Base-by-base conservation (phyloP, 2,329 filamentous ascomycete genomes). In the Microsporum ferrugineum region DNA sequence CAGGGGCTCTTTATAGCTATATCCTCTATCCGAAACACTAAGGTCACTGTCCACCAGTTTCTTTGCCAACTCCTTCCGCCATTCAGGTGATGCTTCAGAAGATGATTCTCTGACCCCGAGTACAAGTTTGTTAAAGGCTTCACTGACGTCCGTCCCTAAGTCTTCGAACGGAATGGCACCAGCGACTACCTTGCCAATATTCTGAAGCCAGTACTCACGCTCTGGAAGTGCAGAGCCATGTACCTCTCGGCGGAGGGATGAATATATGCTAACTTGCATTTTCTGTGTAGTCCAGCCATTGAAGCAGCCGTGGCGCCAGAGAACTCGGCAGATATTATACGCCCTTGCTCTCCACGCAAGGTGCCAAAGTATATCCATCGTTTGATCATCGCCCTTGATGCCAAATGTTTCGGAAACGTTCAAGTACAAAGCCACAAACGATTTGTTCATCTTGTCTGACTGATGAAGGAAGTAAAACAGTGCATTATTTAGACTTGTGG, bases 261-360 rank as follows among this genome's bases (percentile, higher is more conserved):
- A 62, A 29, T 68, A 57, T 4, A 78, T 69, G 5, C 66, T 60
- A 29, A 69, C 61, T 57, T 68, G 69, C 72, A 77, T 77, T 3
- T 64, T 63, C 31, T 62, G 62, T 14, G 68, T 74, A 8, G 73
- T 72, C 8, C 55, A 45, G 6, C 68, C 68, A 14, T 70, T 29
- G 61, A 79, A 69, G 63, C 78, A 79, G 4, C 77, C 75, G 67
- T 78, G 78, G 63, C 71, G 70, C 78, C 78, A 80, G 4, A 80
- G 63, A 6, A 79, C 76, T 8, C 75, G 74, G 58, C 73, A 75
- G 8, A 76, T 66, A 59, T 79, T 80, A 63, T 75, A 75, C 39
- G 68, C 65, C 27, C 68, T 68, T 51, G 62, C 63, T 23, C 68
- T 68, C 70, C 72, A 77, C 5, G 76, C 77, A n/a, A 72, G 66